Percentiles rank a stretch among this genome's conserved stretches.
Evolutionary conservation across 768 basidiomycete species (phyloP).

Genomic region (Macrolepiota albuminosa): DNA sequence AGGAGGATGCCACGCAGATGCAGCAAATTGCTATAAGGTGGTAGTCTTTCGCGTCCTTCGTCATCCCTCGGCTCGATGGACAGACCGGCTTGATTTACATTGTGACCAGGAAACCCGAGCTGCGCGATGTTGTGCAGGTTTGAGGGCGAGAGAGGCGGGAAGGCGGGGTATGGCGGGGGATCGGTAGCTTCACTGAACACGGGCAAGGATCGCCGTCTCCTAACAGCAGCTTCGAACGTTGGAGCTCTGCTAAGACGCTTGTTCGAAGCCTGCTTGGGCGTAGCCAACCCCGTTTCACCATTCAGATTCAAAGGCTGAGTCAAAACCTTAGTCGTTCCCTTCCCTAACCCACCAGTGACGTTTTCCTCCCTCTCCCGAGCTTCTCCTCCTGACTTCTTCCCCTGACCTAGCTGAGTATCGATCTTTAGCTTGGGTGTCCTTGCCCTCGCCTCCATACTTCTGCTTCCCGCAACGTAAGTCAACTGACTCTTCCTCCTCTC

Average conservation of each 20-base stretch:
- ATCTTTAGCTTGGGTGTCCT: conserved; percentile 1
- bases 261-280: conserved; percentile 5
- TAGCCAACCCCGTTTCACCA: background rate
- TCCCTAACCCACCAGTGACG: background rate
- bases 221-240: conserved; percentile 29
- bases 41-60: conserved; percentile 79
- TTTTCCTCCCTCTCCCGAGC: background rate
- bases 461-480: background rate
- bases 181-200: conserved; percentile 51
- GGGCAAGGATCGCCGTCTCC: conserved; percentile 67
- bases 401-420: background rate
- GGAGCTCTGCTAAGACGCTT: conserved; percentile 29
- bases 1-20: conserved; percentile 79
- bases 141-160: conserved; percentile 12
- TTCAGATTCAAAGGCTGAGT: background rate
- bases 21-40: conserved; percentile 76
- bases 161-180: conserved; percentile 66
- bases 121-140: conserved; percentile 7
- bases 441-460: background rate
- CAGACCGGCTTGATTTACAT: background rate
- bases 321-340: background rate
- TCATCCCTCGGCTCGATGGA: conserved; percentile 58
- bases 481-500: conserved; percentile 9
- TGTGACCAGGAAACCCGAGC: background rate
- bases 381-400: background rate